Evolutionary conservation across 306 rosid genomes (phyloP).

Genomic region (Cucumis sativus): Cucumber_9930_V3 NC_026655.2:25605501-25606000

Average conservation of each 20-base stretch:
- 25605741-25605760: not conserved
- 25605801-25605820: not conserved
- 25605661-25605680: not conserved
- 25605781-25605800: not conserved
- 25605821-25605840: not conserved
- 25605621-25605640: not conserved
- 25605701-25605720: not conserved
- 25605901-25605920: not conserved
- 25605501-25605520: not conserved
- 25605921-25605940: not conserved
- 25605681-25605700: not conserved
- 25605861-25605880: not conserved
- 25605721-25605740: not conserved
- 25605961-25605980: not conserved
- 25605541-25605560: not conserved
- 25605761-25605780: not conserved
- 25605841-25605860: not conserved
- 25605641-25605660: not conserved
- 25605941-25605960: not conserved
- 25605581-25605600: conserved; percentile 9
- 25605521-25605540: conserved; percentile 5
- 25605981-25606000: not conserved
- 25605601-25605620: not conserved
- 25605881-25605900: not conserved
- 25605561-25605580: not conserved